Base-by-base conservation (phyloP, 78 protist genomes). In the Creolimax fragrantissima region DNA sequence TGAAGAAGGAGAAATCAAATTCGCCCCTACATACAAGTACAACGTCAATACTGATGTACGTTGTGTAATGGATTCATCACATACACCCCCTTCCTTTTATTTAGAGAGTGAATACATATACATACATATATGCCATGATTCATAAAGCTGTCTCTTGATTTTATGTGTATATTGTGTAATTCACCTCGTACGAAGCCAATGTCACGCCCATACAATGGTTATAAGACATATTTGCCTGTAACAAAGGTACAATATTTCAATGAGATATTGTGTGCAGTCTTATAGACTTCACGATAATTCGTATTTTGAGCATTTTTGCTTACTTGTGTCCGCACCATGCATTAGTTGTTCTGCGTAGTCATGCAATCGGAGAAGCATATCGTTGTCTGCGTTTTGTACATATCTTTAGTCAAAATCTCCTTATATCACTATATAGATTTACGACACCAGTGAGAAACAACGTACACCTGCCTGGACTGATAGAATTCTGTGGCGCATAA, bases 11-110 rank as follows among this genome's bases (percentile, higher is more conserved):
- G 94, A 94, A 3, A 92, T 97, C 17, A 81, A 42, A 43, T 97
- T 97, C 74, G 92, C 94, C 41, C 99, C 99, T 24, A 97, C 99
- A 35, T 97, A 97, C 94, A 96, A 97, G 84, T 97, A 95, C 39
- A 98, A 97, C 88, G 36, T 89, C 39, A 94, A 93, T 35, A 93
- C 97, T 2, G 93, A 91, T 3, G 92, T 66, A 94, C 11, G 74
- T 58, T 39, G 17, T 96, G 2, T 32, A 45, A 11, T 37, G 41
- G 41, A 5, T 37, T 88, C 45, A 5, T 43, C 45, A 5, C 7
- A 5, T 37, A 35, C 5, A 35, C 84, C 45, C 45, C 7, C 47
- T 37, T 4, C 11, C 5, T 37, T 35, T 5, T 35, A 5, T 4
- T 37, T 37, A 35, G 41, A 35, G 47, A 17, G n/a, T 17, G n/a